Evolutionary conservation across 1,284 basidiomycete genomes (phyloP).

Genomic region (Coriolopsis trogii): DNA sequence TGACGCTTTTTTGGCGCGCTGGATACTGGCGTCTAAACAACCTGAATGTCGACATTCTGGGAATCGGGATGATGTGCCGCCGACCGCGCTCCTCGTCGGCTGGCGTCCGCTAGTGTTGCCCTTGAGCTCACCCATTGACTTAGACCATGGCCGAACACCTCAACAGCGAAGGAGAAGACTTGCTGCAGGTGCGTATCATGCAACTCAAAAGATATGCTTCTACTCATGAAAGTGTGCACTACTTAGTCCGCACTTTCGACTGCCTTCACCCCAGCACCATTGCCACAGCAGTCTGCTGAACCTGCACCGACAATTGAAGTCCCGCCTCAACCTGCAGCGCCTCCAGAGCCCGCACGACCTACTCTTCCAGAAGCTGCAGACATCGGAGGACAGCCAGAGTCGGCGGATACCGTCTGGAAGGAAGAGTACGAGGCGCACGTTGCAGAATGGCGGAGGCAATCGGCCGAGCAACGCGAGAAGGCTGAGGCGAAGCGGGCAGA

Average conservation of each 20-base stretch:
- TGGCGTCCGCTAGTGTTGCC: neutral
- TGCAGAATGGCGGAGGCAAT: constrained; percentile 72
- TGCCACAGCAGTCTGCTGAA: constrained; percentile 28
- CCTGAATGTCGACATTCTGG: constrained; percentile 8
- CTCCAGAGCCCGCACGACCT: constrained; percentile 13
- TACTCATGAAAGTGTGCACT: neutral
- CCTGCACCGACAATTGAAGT: constrained; percentile 21
- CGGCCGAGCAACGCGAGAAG: constrained; percentile 73
- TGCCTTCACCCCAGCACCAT: constrained; percentile 29
- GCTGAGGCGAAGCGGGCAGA: constrained; percentile 73
- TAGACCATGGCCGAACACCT: constrained; percentile 32
- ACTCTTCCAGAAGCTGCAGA: neutral
- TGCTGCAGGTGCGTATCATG: constrained; percentile 32
- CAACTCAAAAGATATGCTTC: no score
- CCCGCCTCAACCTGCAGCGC: no score
- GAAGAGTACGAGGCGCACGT: constrained; percentile 72
- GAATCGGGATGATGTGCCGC: constrained; percentile 8
- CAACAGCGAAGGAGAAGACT: constrained; percentile 32
- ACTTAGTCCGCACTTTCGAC: constrained; percentile 34
- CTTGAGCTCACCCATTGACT: neutral
- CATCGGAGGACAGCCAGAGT: constrained; percentile 17
- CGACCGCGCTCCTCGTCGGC: neutral
- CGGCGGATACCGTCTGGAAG: constrained; percentile 51
- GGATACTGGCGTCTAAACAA: neutral
- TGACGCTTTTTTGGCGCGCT: constrained; percentile 59